phyloP scores from a whole-genome alignment of 495 filamentous ascomycete genomes.

The Trichoderma erinaceum region DNA sequence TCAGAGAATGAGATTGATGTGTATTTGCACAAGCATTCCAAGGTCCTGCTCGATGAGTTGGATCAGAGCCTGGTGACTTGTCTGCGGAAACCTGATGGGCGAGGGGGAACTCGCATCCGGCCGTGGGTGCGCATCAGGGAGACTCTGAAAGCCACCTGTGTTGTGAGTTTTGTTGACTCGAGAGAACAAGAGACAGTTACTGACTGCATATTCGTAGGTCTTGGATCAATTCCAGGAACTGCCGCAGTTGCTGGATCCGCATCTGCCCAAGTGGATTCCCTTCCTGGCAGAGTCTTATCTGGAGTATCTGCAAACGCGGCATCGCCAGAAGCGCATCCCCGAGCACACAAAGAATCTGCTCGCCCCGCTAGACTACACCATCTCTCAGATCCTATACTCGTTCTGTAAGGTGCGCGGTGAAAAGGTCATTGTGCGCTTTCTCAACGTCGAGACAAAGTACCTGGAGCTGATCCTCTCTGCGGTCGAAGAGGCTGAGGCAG shows the following conservation, averaged over 20 bases:
- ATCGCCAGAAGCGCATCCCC: conserved; percentile 25
- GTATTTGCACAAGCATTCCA: conserved; percentile 64
- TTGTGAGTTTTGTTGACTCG: conserved; percentile 5
- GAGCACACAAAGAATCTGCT: conserved; percentile 36
- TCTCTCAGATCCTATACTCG: conserved; percentile 75
- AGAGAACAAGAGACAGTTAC: background rate
- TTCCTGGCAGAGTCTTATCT: conserved; percentile 68
- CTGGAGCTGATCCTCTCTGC: conserved; percentile 71
- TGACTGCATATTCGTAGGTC: conserved; percentile 18
- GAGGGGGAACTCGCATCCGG: conserved; percentile 26
- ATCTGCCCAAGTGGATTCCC: conserved; percentile 68
- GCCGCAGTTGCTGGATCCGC: conserved; percentile 89
- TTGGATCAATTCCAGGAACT: conserved; percentile 93
- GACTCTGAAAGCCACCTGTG: conserved; percentile 24
- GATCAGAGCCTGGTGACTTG: conserved; percentile 48
- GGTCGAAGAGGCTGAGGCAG: conserved; percentile 45
- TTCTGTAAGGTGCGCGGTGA: conserved; percentile 92
- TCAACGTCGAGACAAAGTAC: conserved; percentile 79
- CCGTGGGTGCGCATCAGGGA: conserved; percentile 40
- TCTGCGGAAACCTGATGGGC: conserved; percentile 36
- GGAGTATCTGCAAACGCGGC: conserved; percentile 51
- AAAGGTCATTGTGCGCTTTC: conserved; percentile 83
- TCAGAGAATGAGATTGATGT: conserved; percentile 57
- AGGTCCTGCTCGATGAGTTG: conserved; percentile 62
- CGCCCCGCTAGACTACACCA: conserved; percentile 57